A percentile compares a stretch with the other conserved stretches of the same genome.
Evolutionary conservation across 495 filamentous ascomycete genomes (phyloP).

Genomic region (Hyaloscypha variabilis): DNA sequence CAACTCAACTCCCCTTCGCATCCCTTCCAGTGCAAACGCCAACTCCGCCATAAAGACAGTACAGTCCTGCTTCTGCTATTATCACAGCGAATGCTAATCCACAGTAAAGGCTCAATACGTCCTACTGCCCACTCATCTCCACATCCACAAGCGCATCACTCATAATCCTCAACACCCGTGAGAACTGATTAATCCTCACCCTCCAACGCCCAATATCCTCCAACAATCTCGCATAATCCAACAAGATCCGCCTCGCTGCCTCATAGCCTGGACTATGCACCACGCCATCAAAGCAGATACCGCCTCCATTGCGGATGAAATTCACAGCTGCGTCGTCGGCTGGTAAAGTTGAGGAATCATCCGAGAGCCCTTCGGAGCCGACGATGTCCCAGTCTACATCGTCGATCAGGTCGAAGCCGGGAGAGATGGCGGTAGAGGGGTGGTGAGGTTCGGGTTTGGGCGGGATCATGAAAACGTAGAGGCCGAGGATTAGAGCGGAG

Average conservation of each 20-base stretch:
- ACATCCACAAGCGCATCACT: conserved; percentile 55
- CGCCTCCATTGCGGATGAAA: conserved; percentile 54
- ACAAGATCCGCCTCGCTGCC: conserved; percentile 48
- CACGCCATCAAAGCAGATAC: conserved; percentile 49
- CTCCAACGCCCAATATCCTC: conserved; percentile 57
- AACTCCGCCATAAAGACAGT: too few relatives aligned
- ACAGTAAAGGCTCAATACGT: too few relatives aligned
- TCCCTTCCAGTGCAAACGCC: too few relatives aligned
- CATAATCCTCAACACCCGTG: conserved; percentile 54
- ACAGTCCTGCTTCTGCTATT: too few relatives aligned
- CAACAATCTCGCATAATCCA: conserved; percentile 52
- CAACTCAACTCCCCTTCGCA: too few relatives aligned
- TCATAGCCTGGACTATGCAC: conserved; percentile 51
- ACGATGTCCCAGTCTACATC: conserved; percentile 53
- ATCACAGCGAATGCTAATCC: too few relatives aligned
- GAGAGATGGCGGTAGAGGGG: conserved; percentile 34
- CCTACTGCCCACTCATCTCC: conserved; percentile 30
- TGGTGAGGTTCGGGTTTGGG: conserved; percentile 30
- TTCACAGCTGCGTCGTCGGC: conserved; percentile 44
- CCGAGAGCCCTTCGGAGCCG: conserved; percentile 41
- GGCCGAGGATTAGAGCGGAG: conserved; percentile 50
- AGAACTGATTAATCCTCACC: conserved; percentile 43
- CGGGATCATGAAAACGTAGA: conserved; percentile 55
- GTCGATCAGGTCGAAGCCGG: conserved; percentile 50
- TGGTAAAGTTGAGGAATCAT: conserved; percentile 35